Base-by-base conservation (phyloP, 139 green algal genomes). In the Zygnema cylindricum region DNA sequence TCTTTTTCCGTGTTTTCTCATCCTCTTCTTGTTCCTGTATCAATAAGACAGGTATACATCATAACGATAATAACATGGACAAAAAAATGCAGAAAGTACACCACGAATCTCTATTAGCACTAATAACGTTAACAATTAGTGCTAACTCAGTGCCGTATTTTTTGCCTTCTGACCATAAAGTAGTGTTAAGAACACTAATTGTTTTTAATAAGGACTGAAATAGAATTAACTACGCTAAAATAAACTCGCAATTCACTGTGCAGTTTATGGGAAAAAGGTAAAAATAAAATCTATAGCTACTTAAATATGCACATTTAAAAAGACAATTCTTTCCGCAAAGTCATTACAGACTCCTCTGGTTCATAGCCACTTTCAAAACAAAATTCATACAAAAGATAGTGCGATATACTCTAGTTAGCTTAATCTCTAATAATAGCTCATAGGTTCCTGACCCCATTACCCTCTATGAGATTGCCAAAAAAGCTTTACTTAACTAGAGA, bases 21-120 rank as follows among this genome's bases (percentile, higher is more conserved):
- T 88, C 76, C 25, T 89, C 84, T 49, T 88, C 32, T 33, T 55
- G 75, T 32, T 86, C 77, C 33, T 85, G 33, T 7, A 25, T 54
- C 7, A 55, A 75, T 57, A 54, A 40, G 43, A 43, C 7, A 55
- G 71, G 16, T 79, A 79, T 25, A 7, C 38, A 55, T 7, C 3
- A 42, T 25, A 43, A 79, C 43, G 71, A 79, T 38, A 69, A 43
- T 79, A 42, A 55, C 71, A 38, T 55, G 49, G 75, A 7, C 75
- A 55, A 33, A 43, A 21, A 63, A 84, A 73, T 7, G 3, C 21
- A 63, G n/a, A n/a, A n/a, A n/a, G n/a, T n/a, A n/a, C n/a, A n/a
- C n/a, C n/a, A n/a, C n/a, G n/a, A n/a, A n/a, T n/a, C n/a, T n/a
- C n/a, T n/a, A n/a, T n/a, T n/a, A n/a, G n/a, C n/a, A n/a, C n/a